These are phyloP conservation scores for Oemleria cerasiformis DNA, from an alignment of 306 rosid species.

Conservation along the genomic window DNA sequence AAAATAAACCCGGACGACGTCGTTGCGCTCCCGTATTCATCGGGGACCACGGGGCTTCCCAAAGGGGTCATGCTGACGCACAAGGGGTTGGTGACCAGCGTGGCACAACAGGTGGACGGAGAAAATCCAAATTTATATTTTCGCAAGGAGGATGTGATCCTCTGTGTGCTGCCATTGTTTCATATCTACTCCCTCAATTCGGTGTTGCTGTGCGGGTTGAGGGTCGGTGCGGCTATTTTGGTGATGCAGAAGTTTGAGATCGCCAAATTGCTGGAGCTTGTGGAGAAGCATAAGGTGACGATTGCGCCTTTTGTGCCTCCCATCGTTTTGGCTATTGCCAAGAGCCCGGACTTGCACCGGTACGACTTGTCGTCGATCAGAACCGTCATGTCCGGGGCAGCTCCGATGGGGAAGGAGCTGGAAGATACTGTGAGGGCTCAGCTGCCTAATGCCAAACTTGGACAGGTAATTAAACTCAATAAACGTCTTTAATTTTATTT, in stretches of 20 bases:
- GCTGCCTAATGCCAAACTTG: constrained; percentile 60
- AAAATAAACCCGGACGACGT: constrained; percentile 59
- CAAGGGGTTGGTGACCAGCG: constrained; percentile 53
- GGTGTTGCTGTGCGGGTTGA: constrained; percentile 54
- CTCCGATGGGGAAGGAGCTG: constrained; percentile 71
- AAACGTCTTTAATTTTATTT: not conserved
- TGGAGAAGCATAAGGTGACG: constrained; percentile 52
- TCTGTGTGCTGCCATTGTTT: constrained; percentile 76
- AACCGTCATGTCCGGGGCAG: constrained; percentile 65
- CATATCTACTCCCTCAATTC: constrained; percentile 78
- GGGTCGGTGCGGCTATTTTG: constrained; percentile 68
- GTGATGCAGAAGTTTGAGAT: constrained; percentile 61
- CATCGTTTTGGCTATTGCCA: constrained; percentile 57
- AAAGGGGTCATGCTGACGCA: constrained; percentile 87
- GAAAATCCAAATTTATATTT: constrained; percentile 64
- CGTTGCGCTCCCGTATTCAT: constrained; percentile 76
- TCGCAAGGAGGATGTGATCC: constrained; percentile 52
- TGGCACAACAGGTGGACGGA: constrained; percentile 72
- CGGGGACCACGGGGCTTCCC: constrained; percentile 71
- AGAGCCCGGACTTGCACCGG: constrained; percentile 37
- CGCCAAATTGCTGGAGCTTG: constrained; percentile 33
- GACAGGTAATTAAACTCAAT: constrained; percentile 46
- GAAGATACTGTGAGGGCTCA: constrained; percentile 51
- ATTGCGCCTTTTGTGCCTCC: constrained; percentile 78
- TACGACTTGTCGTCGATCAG: constrained; percentile 70